Evolutionary conservation across 805 yeast genomes (phyloP), one percentile per base, ranked within the genome.

Genomic region (Brettanomyces anomalus): DNA sequence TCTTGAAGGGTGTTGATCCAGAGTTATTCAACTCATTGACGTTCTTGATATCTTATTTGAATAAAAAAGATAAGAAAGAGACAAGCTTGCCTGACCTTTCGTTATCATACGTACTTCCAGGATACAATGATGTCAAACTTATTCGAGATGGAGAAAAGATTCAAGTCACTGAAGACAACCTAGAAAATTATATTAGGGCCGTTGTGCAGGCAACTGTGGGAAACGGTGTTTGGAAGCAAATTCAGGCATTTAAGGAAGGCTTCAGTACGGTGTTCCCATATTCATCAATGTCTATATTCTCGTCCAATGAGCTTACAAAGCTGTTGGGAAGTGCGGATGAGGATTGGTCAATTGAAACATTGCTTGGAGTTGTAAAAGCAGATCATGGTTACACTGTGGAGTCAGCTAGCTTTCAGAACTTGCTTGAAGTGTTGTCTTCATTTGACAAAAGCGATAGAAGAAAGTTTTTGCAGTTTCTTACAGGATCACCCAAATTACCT

Each of bases 401-500:
- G 31, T 84, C 95, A 3, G 61, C 61, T 14, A 69, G 81, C 0
- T 76, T 90, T 3, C 72, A 70, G 45, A 68, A 73, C 43, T 63
- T 93, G 36, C 59, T 88, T n/a, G 68, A 69, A 31, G 68, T 85
- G 2, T 67, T 93, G 74, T 57, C 74, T 3, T 65, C 66, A 5
- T 81, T 88, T 47, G 56, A 62, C 26, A 50, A 52, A 2, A 57
- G 62, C 1, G 84, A 87, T 47, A 77, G 83, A 47, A 70, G 97
- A 32, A 62, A 70, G 30, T 90, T 90, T 55, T 63, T 88, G 37
- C 95, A 86, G 59, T 90, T 90, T 59, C 66, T 89, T 47, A 90
- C 97, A 0, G 97, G 97, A 0, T 79, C 96, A 1, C 96, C 97
- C 5, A 85, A 81, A 48, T 63, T 93, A 39, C 98, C 98, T 1